Evolutionary conservation across 495 filamentous ascomycete genomes (phyloP), one percentile per base, ranked within the genome.

Genomic region (Terfezia claveryi): DNA sequence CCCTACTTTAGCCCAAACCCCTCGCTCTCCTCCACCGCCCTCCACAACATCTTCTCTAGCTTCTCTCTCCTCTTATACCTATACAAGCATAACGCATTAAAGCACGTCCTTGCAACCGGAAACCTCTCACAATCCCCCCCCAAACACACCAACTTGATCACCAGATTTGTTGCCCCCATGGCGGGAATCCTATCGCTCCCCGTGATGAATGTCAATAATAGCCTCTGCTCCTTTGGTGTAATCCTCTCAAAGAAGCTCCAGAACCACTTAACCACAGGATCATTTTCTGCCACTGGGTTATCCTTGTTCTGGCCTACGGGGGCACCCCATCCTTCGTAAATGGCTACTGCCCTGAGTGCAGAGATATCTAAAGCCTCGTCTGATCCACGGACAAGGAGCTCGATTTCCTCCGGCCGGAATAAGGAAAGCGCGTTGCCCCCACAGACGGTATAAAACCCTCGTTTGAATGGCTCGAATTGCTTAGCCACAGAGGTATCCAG

Each of bases 401-500:
- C 88, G 57, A 95, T 92, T 65, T 95, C 88, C 67, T 95, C 88
- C 2, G 88, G 82, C n/a, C 86, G 78, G 65, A 95, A 94, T 10
- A 95, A 74, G 3, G 82, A 85, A 23, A 94, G 71, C 14, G 87
- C 88, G 66, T 93, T 93, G 23, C 87, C 85, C 36, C 82, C 84
- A 65, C 87, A 93, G 41, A 95, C 87, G 2, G 83, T 92, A 69
- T 83, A 95, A 67, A 95, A 95, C 4, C 88, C 88, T 49, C 88
- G 79, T 66, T 89, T 92, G 73, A 95, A 95, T 10, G 88, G 89
- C 67, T 94, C 89, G 56, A 88, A 95, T 62, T 95, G 88, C 50
- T 85, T 74, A 54, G 75, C 68, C 14, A 95, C 83, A 1, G 82
- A 74, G 20, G 76, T 80, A 63, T 94, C 87, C 14, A 95, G 76